Base-by-base conservation (phyloP, 2,329 filamentous ascomycete genomes). In the Exophiala bonariae region DNA sequence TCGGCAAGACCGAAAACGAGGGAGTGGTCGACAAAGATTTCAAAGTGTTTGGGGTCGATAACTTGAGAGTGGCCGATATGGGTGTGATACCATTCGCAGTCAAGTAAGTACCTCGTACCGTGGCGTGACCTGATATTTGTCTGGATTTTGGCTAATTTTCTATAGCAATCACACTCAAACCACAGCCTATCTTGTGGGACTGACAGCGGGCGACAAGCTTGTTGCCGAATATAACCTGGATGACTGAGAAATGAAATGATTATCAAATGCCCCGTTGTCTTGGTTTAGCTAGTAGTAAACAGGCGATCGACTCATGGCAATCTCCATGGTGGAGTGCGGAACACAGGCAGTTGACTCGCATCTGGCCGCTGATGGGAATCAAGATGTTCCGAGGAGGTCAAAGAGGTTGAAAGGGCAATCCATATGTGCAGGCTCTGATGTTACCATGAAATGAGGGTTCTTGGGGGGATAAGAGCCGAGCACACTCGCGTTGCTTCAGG, bases 141-240 rank as follows among this genome's bases (percentile, higher is more conserved):
- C 23, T 26, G 23, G 11, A 26, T 26, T 11, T 26, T 26, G 23
- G 23, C 23, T 26, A 14, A 22, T 22, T 16, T 19, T 46, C 30
- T 16, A 17, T 6, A 79, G 69, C 57, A 71, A 72, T 38, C 79
- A 82, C 59, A 71, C 72, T 0, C 76, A 81, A 59, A 67, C 72
- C 4, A 73, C 73, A 5, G 79, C 78, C 1, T 82, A 81, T 59
- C 64, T 79, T 2, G 75, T 75, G 2, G 79, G 78, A 1, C 62
- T 70, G 30, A 78, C 73, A 0, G 74, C 71, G 20, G 78, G 73
- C 0, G 78, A 81, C 50, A 76, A 70, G 52, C 60, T 79, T 48
- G 67, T 73, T 45, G 47, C 52, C 17, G 69, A 78, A 55, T 76
- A 78, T 56, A 58, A 56, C 3, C 59, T 76, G 14, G 59, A 59